Evolutionary conservation across 148 eudicot species (phyloP), one percentile per base, ranked within the genome.

Genomic region (Salicornia ramosissima): DNA sequence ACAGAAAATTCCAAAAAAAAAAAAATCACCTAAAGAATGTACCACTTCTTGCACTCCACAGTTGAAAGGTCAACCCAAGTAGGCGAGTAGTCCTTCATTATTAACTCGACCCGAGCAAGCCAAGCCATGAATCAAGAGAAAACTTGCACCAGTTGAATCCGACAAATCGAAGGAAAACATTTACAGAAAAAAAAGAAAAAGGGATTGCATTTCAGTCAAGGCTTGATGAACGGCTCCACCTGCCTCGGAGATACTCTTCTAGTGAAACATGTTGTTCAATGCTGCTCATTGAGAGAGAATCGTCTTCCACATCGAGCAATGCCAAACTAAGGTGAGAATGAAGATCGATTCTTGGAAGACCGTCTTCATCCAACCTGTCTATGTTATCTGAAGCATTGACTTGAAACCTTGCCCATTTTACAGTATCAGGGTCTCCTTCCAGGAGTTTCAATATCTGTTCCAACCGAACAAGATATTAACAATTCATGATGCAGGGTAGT

Each of bases 161-260:
- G 16, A 69, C 46, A 58, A 40, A 42, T 31, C 16, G 29, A 52
- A 46, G 54, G 39, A 55, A 31, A 49, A 22, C 60, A 65, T 76
- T 19, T 77, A 66, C 75, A 71, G 54, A 42, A 62, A 64, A 56
- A 56, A 45, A 53, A 7, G 45, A 42, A 25, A 39, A 53, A 45
- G 16, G 7, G 19, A 8, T 3, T 4, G 25, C 10, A 67, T 43
- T 26, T 77, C 68, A 93, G 80, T 88, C 96, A 34, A 93, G 80
- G 84, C 96, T 93, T 67, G 94, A 85, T 29, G 98, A 88, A 46
- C 89, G 84, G 80, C 98, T 90, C 89, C 91, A 87, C 82, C 98
- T 86, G 69, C 90, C 96, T 70, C 73, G 81, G n/a, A 90, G 81
- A 78, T 93, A 93, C 56, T 88, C 92, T 67, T 93, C 98, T 6